Conservation (phyloP, 805 yeast genomes). For the Barnettozyma populi region DNA sequence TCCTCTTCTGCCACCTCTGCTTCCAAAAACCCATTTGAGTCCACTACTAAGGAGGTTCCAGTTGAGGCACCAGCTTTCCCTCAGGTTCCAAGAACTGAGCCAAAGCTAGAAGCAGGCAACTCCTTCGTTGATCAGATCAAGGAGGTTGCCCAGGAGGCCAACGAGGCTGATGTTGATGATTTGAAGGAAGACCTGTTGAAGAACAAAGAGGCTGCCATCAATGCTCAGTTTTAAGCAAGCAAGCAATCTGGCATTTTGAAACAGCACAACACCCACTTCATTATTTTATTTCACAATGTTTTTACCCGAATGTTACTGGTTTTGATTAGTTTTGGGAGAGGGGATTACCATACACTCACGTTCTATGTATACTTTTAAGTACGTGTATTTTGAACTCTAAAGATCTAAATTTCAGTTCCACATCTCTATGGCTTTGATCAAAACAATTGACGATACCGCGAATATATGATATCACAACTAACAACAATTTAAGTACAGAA, state of each 20-base stretch:
- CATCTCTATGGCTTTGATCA: not conserved
- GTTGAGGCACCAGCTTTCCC: slow-evolving; percentile 18
- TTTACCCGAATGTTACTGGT: not conserved
- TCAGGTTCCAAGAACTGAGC: slow-evolving; percentile 13
- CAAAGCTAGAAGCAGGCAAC: slow-evolving; percentile 5
- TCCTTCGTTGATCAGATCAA: slow-evolving; percentile 17
- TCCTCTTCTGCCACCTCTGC: slow-evolving; percentile 44
- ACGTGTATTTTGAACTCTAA: not conserved
- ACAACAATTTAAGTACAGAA: not conserved
- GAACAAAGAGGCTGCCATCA: slow-evolving; percentile 24
- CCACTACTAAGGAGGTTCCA: slow-evolving; percentile 20
- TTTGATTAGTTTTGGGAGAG: not conserved
- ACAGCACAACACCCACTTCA: not conserved
- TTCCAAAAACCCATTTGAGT: slow-evolving; percentile 10
- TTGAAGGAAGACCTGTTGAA: slow-evolving; percentile 29
- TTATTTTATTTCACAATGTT: not conserved
- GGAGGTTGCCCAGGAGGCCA: slow-evolving; percentile 9
- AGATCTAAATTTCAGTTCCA: not conserved
- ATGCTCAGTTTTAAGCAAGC: slow-evolving; percentile 5
- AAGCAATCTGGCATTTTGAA: not conserved
- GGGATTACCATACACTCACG: slow-evolving; percentile 1
- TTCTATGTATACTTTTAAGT: not conserved
- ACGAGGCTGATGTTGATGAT: slow-evolving; percentile 25
- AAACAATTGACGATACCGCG: not conserved
- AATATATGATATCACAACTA: not conserved